Percentiles rank a stretch among this genome's conserved stretches.
Evolutionary conservation across 768 basidiomycete species (phyloP).

Genomic region (Chlorophyllum brunneum): DNA sequence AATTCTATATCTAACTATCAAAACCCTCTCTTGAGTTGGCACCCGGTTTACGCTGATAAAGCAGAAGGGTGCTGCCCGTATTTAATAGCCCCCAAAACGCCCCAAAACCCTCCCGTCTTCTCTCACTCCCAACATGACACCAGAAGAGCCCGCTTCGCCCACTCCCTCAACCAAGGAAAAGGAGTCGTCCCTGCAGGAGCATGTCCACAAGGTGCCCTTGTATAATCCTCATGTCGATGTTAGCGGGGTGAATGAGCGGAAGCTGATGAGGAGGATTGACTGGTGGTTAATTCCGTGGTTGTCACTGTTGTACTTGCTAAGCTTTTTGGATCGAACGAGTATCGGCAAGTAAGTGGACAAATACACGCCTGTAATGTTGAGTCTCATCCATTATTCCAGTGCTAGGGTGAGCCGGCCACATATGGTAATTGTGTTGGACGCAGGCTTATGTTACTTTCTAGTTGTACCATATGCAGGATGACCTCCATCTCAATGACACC

Average conservation of each 20-base stretch:
- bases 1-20: too few species aligned
- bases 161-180: slow-evolving; percentile 5
- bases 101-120: not conserved
- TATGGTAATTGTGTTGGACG: not conserved
- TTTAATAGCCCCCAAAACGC: not conserved
- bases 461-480: slow-evolving; percentile 59
- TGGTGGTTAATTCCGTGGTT: slow-evolving; percentile 65
- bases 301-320: slow-evolving; percentile 71
- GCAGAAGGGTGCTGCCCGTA: not conserved
- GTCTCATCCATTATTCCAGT: slow-evolving; percentile 22
- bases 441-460: slow-evolving; percentile 19
- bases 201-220: slow-evolving; percentile 4
- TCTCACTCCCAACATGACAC: not conserved
- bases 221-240: slow-evolving; percentile 11
- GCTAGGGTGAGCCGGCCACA: slow-evolving; percentile 35
- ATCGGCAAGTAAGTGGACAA: slow-evolving; percentile 41
- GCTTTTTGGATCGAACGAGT: slow-evolving; percentile 55
- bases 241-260: slow-evolving; percentile 48
- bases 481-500: slow-evolving; percentile 57
- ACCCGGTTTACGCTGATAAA: not conserved
- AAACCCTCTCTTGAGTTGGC: not conserved
- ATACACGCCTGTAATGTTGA: slow-evolving; percentile 13
- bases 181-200: not conserved
- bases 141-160: not conserved
- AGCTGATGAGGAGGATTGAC: slow-evolving; percentile 68